Base-by-base conservation (phyloP, 306 rosid genomes). In the Cicer yamashitae region DNA sequence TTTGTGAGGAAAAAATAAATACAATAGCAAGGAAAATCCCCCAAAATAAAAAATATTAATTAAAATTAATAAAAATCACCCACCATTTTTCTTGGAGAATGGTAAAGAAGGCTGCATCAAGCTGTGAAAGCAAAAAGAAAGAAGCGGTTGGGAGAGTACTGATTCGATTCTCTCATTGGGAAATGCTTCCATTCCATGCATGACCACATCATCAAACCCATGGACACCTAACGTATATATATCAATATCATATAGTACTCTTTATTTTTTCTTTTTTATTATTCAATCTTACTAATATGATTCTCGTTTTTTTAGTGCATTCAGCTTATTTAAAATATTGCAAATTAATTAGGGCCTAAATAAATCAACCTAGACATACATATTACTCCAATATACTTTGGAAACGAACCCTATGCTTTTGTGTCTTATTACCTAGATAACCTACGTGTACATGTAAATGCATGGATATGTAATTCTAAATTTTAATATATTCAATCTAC, bases 151-250 rank as follows among this genome's bases (percentile, higher is more conserved):
- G 37, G 81, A 80, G 92, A 82, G 91, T 87, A 86, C 91, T 88
- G 89, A 90, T 90, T 91, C 96, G 96, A 93, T 91, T 91, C 97
- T 91, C 91, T 84, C 89, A 82, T 91, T 84, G 96, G 93, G 90
- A 88, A 89, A 83, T 89, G 97, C 92, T 91, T 89, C 93, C 96
- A 89, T 91, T 89, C 93, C 96, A 89, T 94, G 96, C 98, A 91
- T 84, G 69, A 82, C 77, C 84, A 64, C 46, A 30, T 81, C 74
- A 84, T 81, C 86, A 74, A 79, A 76, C 81, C 82, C 81, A 74
- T 53, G 30, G 58, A 76, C 75, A 37, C 76, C 67, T 57, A 86
- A 81, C 86, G 84, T 89, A 71, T 86, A 63, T 79, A 70, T 67
- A 70, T 48, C 34, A 30, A 30, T 30, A 30, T 30, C 34, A 30